Percentiles rank a stretch among this genome's conserved stretches.
These are phyloP conservation scores for Lactarius evosmus DNA, from an alignment of 768 basidiomycete genomes.

Conservation along the genomic window DNA sequence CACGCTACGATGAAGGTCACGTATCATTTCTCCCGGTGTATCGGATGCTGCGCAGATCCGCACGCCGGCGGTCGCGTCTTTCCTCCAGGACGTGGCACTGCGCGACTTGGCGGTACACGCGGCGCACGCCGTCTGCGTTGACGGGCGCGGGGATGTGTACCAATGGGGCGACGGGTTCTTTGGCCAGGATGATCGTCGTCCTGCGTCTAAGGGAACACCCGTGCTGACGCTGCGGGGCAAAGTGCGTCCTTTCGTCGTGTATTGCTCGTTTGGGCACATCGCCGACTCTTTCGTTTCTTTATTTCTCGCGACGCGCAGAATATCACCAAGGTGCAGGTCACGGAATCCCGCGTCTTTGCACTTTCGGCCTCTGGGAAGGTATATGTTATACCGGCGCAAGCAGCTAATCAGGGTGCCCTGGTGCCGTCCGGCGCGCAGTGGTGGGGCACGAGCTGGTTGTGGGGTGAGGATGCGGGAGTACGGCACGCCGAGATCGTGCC, in stretches of 20 bases:
- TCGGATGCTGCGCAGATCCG: constrained; percentile 43
- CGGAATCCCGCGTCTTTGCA: constrained; percentile 64
- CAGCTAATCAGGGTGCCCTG: constrained; percentile 46
- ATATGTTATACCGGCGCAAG: constrained; percentile 59
- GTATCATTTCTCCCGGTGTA: constrained; percentile 43
- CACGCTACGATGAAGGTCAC: constrained; percentile 41
- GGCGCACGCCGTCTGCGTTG: constrained; percentile 69
- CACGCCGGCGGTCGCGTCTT: constrained; percentile 48
- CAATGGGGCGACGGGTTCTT: constrained; percentile 77
- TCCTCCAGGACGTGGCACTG: constrained; percentile 66
- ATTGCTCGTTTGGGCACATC: no score
- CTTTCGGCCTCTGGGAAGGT: constrained; percentile 75
- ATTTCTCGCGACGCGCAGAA: constrained; percentile 44
- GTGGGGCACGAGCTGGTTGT: constrained; percentile 61
- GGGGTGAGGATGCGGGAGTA: constrained; percentile 48
- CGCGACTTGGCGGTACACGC: constrained; percentile 69
- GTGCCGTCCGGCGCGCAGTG: constrained; percentile 50
- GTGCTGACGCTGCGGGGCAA: constrained; percentile 60
- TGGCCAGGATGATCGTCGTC: constrained; percentile 35
- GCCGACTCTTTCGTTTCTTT: background rate
- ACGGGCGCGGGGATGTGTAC: constrained; percentile 75
- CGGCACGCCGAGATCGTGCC: constrained; percentile 64
- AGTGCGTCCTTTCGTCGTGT: constrained; percentile 39
- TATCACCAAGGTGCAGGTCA: constrained; percentile 60
- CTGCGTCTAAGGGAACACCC: constrained; percentile 37